These are phyloP conservation scores for Aspergillus sp. DNA, from an alignment of 2,329 filamentous ascomycete genomes.

Conservation along the genomic window DNA sequence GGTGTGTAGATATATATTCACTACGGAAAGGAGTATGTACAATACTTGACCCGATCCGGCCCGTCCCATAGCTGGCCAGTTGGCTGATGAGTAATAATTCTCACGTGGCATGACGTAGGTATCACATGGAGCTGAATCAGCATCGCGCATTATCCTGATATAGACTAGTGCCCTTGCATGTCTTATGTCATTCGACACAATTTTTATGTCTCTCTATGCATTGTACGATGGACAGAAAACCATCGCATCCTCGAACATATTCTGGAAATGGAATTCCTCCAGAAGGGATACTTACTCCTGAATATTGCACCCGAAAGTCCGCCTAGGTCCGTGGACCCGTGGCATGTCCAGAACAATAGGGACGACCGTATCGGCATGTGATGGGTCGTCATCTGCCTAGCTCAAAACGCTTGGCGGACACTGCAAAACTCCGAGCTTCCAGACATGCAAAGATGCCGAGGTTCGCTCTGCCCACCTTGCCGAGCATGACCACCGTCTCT, in stretches of 20 bases:
- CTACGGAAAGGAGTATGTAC: no score
- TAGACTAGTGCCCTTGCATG: neutral
- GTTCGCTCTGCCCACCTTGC: conserved; percentile 25
- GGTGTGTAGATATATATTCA: no score
- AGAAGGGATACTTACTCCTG: no score
- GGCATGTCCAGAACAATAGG: neutral
- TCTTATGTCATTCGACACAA: neutral
- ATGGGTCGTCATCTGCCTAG: conserved; percentile 26
- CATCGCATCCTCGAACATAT: no score
- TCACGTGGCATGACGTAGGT: neutral
- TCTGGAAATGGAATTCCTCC: no score
- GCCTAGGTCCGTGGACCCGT: neutral
- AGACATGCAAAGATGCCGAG: conserved; percentile 30
- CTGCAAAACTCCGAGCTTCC: conserved; percentile 18
- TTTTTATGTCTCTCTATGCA: neutral
- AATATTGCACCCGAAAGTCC: neutral
- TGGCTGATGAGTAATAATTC: neutral
- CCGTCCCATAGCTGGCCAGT: neutral
- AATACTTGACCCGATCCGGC: neutral
- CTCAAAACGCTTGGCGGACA: conserved; percentile 17
- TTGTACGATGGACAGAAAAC: no score
- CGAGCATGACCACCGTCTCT: conserved; percentile 27
- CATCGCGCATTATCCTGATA: neutral
- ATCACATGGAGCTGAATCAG: neutral
- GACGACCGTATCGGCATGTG: conserved; percentile 32